Base-by-base conservation (phyloP, 139 green algal species). In the Gonium pectorale region DNA sequence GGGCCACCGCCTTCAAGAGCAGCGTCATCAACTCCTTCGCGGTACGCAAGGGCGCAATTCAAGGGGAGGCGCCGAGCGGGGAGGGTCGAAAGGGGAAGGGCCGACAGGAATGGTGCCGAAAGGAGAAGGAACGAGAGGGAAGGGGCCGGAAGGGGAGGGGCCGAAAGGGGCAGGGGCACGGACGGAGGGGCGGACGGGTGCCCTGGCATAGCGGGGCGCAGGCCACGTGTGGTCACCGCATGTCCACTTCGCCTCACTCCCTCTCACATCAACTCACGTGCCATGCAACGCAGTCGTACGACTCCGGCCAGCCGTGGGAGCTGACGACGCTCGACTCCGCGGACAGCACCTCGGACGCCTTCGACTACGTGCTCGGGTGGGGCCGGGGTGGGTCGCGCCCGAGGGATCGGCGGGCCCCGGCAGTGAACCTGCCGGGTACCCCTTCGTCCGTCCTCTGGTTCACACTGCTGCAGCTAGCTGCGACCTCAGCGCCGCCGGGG, bases 1-100 rank as follows among this genome's bases (percentile, higher is more conserved):
- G 44, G 5, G 69, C 69, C 13, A 40, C 69, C 43, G 69, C 69
- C 27, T 78, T 78, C 44, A 78, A 78, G 27, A 78, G 44, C 69
- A 59, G 21, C 44, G 69, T 78, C 11, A 41, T 60, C 6, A 37
- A 3, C 5, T 78, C 44, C 7, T 78, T 78, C n/a, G 29, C 2
- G 43, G 69, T 78, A 27, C 8, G 63, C 7, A 13, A 9, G 41
- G 24, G 2, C 26, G 40, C 4, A 21, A 19, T 11, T 26, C 2
- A 3, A 37, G 27, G 33, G 7, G 29, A 2, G 13, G 17, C 3
- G 8, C 7, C 3, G 43, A 4, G n/a, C 7, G 9, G 41, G 24
- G 2, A 37, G 40, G 24, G 40, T 11, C 22, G 41, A 21, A 3
- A 37, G 27, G 33, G 7, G 29, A 2, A 7, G 17, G 4, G 8